Base-by-base conservation (phyloP, 1,284 basidiomycete species). In the Omphalotus olearius region DNA sequence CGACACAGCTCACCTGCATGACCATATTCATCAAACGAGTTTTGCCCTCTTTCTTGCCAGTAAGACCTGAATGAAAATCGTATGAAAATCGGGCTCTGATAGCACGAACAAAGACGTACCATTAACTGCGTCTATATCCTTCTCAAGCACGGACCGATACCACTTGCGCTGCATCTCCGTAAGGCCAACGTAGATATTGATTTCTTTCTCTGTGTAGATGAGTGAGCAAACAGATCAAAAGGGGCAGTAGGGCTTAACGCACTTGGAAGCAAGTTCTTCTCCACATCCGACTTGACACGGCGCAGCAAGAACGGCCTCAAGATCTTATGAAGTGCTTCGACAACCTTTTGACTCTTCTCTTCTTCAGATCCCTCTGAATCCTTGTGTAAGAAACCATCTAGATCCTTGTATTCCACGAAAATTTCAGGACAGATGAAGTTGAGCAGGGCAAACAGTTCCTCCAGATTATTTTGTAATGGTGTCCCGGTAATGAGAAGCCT, bases 91-190 rank as follows among this genome's bases (percentile, higher is more conserved):
- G 25, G 10, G 16, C 23, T 2, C 11, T 14, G 10, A 13, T 10
- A 45, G 55, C 41, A 38, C 43, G 20, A 16, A 47, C 6, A 13
- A 7, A 23, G 38, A 53, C 67, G 20, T 43, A 82, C 93, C 93
- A 64, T 98, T 99, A 50, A 99, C 97, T 9, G 96, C 96, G 64
- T 99, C 97, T 52, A 99, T 98, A 68, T 99, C 97, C 73, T 99
- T 98, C 71, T 99, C 94, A 51, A 99, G 71, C 4, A 99, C 90
- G 35, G 88, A 93, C 38, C 91, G 85, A 69, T 97, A 97, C 97
- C 96, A 99, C 67, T 94, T 98, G 42, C 93, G 78, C 69, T 99
- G 97, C 94, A 99, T 96, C 30, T 98, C 95, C 1, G 94, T 92
- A 59, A 99, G 80, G 51, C 96, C 96, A 53, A 99, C 91, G 59